Evolutionary conservation across 805 yeast genomes (phyloP).

Genomic region (Yamadazyma nakazawae): DNA sequence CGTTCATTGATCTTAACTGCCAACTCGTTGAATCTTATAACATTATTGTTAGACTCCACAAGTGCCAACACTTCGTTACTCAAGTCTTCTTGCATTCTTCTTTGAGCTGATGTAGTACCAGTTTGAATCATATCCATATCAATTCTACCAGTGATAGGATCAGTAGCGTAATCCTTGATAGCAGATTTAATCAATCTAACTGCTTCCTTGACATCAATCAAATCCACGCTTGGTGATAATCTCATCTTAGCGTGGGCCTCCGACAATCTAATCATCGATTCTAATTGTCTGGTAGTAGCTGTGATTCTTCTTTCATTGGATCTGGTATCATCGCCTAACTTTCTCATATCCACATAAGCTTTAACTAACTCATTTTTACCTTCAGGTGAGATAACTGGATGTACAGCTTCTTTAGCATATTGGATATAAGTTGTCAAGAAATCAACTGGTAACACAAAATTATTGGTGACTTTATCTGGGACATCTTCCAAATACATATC

Average conservation of each 20-base stretch:
- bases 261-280: conserved; percentile 87
- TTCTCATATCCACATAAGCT: conserved; percentile 90
- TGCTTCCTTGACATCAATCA: conserved; percentile 86
- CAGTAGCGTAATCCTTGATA: conserved; percentile 96
- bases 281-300: conserved; percentile 96
- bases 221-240: conserved; percentile 63
- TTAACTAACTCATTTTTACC: conserved; percentile 85
- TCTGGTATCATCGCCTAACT: conserved; percentile 86
- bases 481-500: conserved; percentile 86
- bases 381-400: conserved; percentile 75
- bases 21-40: conserved; percentile 58
- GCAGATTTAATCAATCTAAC: conserved; percentile 91
- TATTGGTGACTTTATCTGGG: conserved; percentile 65
- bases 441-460: conserved; percentile 79
- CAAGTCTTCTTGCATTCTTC: conserved; percentile 72
- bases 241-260: conserved; percentile 99
- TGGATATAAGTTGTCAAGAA: conserved; percentile 85
- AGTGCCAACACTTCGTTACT: conserved; percentile 55
- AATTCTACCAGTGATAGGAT: conserved; percentile 92
- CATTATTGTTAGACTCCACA: conserved; percentile 47
- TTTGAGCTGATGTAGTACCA: conserved; percentile 85
- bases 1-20: conserved; percentile 63
- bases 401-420: conserved; percentile 82
- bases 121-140: conserved; percentile 98
- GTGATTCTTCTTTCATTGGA: conserved; percentile 87